A percentile compares a stretch with the other conserved stretches of the same genome.
Evolutionary conservation across 2,329 filamentous ascomycete genomes (phyloP).

Genomic region (Arthrobotrys musiformis): DNA sequence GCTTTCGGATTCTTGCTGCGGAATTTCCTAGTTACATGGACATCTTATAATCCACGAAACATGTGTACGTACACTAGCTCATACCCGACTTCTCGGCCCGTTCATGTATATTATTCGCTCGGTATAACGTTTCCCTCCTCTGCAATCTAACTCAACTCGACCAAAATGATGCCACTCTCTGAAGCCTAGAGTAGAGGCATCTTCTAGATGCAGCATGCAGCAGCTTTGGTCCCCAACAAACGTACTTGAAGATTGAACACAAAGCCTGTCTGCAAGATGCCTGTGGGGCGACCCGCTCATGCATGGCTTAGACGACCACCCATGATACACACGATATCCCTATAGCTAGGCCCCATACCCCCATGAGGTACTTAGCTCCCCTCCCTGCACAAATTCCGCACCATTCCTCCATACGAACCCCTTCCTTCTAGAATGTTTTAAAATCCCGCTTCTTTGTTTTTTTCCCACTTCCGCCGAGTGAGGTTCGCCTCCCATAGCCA

Average conservation of each 20-base stretch:
- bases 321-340: not conserved
- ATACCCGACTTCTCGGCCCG: too few species aligned
- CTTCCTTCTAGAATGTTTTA: slow-evolving; percentile 12
- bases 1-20: too few species aligned
- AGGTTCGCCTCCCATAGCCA: not conserved
- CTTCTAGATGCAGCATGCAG: not conserved
- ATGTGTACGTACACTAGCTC: too few species aligned
- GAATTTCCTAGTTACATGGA: too few species aligned
- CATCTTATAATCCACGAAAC: too few species aligned
- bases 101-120: not conserved
- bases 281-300: slow-evolving; percentile 39
- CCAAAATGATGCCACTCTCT: too few species aligned
- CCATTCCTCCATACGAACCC: not conserved
- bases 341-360: not conserved
- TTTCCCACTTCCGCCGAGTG: not conserved
- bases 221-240: not conserved
- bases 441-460: not conserved
- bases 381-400: not conserved
- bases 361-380: not conserved
- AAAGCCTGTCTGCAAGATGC: slow-evolving; percentile 18
- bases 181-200: too few species aligned
- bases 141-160: not conserved
- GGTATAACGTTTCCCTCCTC: not conserved
- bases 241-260: not conserved
- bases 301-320: slow-evolving; percentile 40